phyloP scores from a whole-genome alignment of 345 rosid genomes.

The Citrus sinensis region DNA sequence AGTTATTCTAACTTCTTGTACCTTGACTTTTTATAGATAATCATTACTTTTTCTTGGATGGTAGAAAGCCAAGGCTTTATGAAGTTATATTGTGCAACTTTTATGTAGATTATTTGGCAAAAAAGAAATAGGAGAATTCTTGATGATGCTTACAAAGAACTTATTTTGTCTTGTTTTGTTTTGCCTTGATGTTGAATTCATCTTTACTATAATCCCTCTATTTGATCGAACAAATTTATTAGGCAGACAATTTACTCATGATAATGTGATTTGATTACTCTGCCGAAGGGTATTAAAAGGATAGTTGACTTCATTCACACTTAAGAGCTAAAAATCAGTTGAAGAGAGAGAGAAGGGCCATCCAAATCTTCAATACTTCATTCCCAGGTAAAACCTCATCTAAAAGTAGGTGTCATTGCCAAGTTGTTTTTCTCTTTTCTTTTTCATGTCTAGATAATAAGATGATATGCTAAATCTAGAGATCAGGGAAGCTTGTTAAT shows the following conservation, averaged over 20 bases:
- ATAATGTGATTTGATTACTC: constrained; percentile 12
- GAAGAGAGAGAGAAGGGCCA: constrained; percentile 56
- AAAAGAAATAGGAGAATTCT: neutral
- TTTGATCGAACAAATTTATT: neutral
- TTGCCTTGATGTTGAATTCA: too few relatives aligned
- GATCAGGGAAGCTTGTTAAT: too few relatives aligned
- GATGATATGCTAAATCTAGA: too few relatives aligned
- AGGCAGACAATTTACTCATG: constrained; percentile 1
- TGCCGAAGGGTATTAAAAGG: constrained; percentile 42
- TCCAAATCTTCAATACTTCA: constrained; percentile 51
- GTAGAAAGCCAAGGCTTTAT: neutral
- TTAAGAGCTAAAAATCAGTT: constrained; percentile 48
- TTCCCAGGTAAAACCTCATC: too few relatives aligned
- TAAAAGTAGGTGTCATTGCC: too few relatives aligned
- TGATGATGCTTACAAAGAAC: neutral
- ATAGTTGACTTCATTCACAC: constrained; percentile 69
- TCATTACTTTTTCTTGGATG: neutral
- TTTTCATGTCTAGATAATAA: too few relatives aligned
- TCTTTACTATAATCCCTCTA: neutral
- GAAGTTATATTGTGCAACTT: neutral
- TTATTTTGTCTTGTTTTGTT: neutral
- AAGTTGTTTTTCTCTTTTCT: too few relatives aligned
- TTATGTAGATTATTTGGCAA: neutral
- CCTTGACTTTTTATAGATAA: neutral
- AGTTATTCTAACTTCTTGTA: neutral